Evolutionary conservation across 2,329 filamentous ascomycete species (phyloP), one percentile per base, ranked within the genome.

Genomic region (Corinectria fuckeliana): DNA sequence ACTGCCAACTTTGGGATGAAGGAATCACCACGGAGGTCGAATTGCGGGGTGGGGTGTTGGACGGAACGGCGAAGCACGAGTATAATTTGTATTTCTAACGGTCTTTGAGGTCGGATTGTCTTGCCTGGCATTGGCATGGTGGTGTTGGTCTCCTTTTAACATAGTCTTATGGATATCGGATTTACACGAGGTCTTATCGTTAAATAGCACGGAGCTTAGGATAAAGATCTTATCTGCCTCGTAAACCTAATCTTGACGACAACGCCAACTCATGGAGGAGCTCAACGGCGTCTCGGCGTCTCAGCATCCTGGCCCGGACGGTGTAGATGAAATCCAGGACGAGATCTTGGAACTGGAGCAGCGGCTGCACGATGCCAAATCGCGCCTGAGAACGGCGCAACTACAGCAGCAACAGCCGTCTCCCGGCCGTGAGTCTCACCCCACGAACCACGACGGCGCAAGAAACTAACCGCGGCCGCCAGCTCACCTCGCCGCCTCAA

Each of bases 301-400:
- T 20, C 53, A 61, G 32, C 55, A 62, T 11, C 32, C 61, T 25
- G 25, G 42, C 52, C 60, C 56, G 7, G 65, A 64, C 26, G 61
- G 73, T 28, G 66, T 71, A 3, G 64, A 64, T 11, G 71, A 78
- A 25, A 65, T 77, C n/a, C 75, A 81, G 60, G 72, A 82, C 72
- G 87, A 91, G 72, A 86, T 91, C 62, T 76, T 76, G 7, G 79
- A 83, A 18, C 78, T 91, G 10, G 86, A 91, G 71, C 72, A 72
- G 32, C 80, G 78, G 47, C 78, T 89, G 50, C 78, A 73, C 10
- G 73, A 71, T 16, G 80, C 80, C 42, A 80, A 77, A 71, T 70
- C 72, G 21, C 81, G 79, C 51, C 75, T 88, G 58, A 77, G 70
- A 26, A 65, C 72, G 61, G 39, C 48, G 45, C 70, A 60, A 44